A percentile compares a stretch with the other conserved stretches of the same genome.
Conservation (phyloP, 2,329 filamentous ascomycete species). For the Aureobasidium sp. region DNA sequence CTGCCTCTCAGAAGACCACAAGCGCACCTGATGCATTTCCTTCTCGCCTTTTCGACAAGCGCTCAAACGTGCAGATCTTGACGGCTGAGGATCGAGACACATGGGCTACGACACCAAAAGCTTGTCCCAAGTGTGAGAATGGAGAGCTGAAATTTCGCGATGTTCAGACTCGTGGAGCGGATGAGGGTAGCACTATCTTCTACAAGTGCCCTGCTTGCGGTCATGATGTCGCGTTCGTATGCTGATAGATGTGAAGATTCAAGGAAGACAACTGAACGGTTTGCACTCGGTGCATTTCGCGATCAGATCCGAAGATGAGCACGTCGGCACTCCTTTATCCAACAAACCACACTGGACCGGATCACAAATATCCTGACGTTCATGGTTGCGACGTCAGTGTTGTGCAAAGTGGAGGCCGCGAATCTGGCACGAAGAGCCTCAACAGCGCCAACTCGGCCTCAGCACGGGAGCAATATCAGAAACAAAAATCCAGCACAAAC, state of each 20-base stretch:
- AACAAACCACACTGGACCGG: too few relatives aligned
- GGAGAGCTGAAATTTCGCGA: conserved; percentile 78
- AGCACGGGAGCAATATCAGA: too few relatives aligned
- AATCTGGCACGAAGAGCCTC: too few relatives aligned
- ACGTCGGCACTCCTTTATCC: too few relatives aligned
- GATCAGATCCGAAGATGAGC: too few relatives aligned
- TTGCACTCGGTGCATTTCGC: too few relatives aligned
- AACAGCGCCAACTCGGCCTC: too few relatives aligned
- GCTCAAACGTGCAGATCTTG: conserved; percentile 75
- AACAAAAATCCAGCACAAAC: too few relatives aligned
- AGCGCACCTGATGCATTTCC: conserved; percentile 86
- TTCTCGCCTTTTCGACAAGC: conserved; percentile 76
- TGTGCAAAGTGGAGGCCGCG: too few relatives aligned
- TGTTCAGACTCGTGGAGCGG: conserved; percentile 80
- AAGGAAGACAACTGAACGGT: conserved; percentile 51
- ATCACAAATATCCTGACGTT: too few relatives aligned
- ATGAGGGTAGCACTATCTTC: conserved; percentile 90
- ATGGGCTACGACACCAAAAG: conserved; percentile 58
- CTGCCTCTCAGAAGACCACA: conserved; percentile 66
- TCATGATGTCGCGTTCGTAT: conserved; percentile 37
- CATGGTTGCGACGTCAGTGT: too few relatives aligned
- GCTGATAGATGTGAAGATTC: neutral
- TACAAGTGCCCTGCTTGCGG: conserved; percentile 76
- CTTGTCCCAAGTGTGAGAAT: conserved; percentile 71
- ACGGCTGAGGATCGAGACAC: conserved; percentile 64